Conservation (phyloP, 495 filamentous ascomycete genomes). For the Trichocladium uniseriatum region DNA sequence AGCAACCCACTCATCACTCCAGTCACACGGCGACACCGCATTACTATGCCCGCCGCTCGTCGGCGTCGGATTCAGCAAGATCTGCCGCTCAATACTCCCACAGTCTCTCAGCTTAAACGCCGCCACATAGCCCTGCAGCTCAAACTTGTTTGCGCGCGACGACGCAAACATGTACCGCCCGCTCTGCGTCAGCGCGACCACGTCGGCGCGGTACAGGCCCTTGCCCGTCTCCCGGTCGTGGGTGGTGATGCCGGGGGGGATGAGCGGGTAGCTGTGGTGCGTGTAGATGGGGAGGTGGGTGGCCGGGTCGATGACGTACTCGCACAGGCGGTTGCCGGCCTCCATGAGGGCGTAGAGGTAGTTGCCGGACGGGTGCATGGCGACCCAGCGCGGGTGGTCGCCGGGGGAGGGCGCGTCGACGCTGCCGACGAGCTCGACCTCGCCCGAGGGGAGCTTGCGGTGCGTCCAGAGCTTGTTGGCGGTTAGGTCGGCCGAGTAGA, state of each 20-base stretch:
- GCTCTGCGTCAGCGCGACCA: slow-evolving; percentile 56
- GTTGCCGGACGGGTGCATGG: slow-evolving; percentile 62
- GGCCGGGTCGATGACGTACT: slow-evolving; percentile 67
- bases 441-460: slow-evolving; percentile 55
- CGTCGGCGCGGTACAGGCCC: slow-evolving; percentile 65
- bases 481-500: slow-evolving; percentile 76
- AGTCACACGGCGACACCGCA: slow-evolving; percentile 67
- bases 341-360: slow-evolving; percentile 83
- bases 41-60: slow-evolving; percentile 82
- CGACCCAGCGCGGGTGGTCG: slow-evolving; percentile 80
- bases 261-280: slow-evolving; percentile 62
- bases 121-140: slow-evolving; percentile 69
- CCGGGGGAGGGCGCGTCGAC: slow-evolving; percentile 57
- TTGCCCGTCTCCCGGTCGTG: slow-evolving; percentile 33
- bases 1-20: slow-evolving; percentile 76
- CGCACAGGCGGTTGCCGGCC: slow-evolving; percentile 66
- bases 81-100: slow-evolving; percentile 64
- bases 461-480: slow-evolving; percentile 85
- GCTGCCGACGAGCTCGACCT: slow-evolving; percentile 56
- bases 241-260: slow-evolving; percentile 55
- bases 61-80: slow-evolving; percentile 71
- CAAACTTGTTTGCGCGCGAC: slow-evolving; percentile 64
- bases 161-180: slow-evolving; percentile 70
- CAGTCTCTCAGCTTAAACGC: slow-evolving; percentile 61
- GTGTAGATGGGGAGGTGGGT: slow-evolving; percentile 78